phyloP scores from a whole-genome alignment of 768 basidiomycete species.

The Trichaptum fuscoviolaceum region DNA sequence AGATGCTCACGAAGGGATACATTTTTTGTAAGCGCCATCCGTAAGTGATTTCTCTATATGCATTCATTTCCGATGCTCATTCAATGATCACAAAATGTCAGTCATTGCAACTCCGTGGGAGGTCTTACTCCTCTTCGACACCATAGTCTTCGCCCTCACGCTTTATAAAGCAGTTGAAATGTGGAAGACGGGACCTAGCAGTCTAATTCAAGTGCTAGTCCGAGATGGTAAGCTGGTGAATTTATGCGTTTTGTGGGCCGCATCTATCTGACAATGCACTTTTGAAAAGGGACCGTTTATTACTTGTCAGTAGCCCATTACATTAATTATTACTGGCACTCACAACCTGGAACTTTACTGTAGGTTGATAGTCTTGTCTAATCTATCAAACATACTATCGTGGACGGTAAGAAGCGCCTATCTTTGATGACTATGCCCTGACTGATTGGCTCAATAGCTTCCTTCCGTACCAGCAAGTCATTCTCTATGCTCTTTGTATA shows the following conservation, averaged over 20 bases:
- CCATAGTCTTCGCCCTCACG: background rate
- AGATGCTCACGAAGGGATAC: background rate
- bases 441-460: no score
- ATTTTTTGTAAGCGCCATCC: background rate
- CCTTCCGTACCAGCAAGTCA: no score
- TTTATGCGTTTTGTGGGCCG: background rate
- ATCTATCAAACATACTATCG: background rate
- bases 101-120: background rate
- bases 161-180: background rate
- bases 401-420: background rate
- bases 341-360: no score
- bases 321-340: no score
- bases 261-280: background rate
- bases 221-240: background rate
- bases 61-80: no score
- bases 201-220: background rate
- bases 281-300: background rate
- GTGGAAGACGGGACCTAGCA: background rate
- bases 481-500: no score
- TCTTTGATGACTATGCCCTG: background rate
- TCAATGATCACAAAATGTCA: background rate
- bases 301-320: background rate
- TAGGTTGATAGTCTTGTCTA: background rate
- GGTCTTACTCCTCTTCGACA: background rate
- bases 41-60: no score